These are phyloP conservation scores for Neonothopanus nambi DNA, from an alignment of 1,284 basidiomycete species.

Conservation along the genomic window DNA sequence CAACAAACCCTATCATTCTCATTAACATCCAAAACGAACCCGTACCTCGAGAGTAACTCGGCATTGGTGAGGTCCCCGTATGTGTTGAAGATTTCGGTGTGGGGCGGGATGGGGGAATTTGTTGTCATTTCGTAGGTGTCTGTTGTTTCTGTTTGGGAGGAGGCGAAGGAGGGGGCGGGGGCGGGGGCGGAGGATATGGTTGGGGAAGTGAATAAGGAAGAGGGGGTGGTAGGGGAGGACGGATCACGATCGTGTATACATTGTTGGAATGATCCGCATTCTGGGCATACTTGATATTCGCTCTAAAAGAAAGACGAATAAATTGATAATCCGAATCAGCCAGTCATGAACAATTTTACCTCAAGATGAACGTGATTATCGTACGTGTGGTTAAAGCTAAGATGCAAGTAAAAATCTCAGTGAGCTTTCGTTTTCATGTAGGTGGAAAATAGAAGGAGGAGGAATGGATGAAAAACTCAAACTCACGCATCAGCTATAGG, in stretches of 20 bases:
- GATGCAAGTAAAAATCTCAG: too few relatives aligned
- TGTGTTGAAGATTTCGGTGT: slow-evolving; percentile 80
- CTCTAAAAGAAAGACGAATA: slow-evolving; percentile 57
- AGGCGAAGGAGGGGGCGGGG: neutral
- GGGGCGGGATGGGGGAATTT: slow-evolving; percentile 49
- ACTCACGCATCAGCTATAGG: slow-evolving; percentile 89
- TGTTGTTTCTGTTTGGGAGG: slow-evolving; percentile 31
- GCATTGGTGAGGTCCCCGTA: slow-evolving; percentile 82
- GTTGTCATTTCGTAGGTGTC: slow-evolving; percentile 68
- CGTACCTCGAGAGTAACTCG: slow-evolving; percentile 72
- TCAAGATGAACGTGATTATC: slow-evolving; percentile 79
- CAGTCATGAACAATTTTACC: slow-evolving; percentile 36
- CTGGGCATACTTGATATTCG: slow-evolving; percentile 81
- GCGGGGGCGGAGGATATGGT: too few relatives aligned
- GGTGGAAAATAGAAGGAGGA: too few relatives aligned
- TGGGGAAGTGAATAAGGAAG: too few relatives aligned
- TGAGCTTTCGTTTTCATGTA: too few relatives aligned
- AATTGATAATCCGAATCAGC: slow-evolving; percentile 4
- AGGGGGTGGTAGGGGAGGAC: slow-evolving; percentile 14
- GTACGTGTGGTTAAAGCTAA: slow-evolving; percentile 80
- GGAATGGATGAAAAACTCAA: slow-evolving; percentile 15
- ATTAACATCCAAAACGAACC: slow-evolving; percentile 68
- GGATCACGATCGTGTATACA: slow-evolving; percentile 68
- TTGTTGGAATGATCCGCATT: slow-evolving; percentile 73
- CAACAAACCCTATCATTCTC: slow-evolving; percentile 58